Base-by-base conservation (phyloP, 345 rosid species). In the Stellera chamaejasme region DNA sequence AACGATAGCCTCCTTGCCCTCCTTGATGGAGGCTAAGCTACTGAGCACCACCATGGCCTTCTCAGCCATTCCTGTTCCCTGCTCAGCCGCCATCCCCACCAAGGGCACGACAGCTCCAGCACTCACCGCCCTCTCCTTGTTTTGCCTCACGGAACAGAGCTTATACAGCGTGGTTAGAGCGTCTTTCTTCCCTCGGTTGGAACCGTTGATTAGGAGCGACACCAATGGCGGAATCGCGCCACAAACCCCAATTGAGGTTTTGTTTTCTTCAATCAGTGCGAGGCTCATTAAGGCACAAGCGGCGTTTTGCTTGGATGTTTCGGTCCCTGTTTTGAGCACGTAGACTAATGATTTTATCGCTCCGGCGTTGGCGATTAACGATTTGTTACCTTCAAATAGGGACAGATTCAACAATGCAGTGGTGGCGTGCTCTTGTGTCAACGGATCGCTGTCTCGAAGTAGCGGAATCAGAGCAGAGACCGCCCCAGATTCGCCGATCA, bases 1-100 rank as follows among this genome's bases (percentile, higher is more conserved):
- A 12, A 82, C 81, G 43, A 79, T 75, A 3, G 79, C 79, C 42
- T 72, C 77, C 60, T 54, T 71, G 26, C 88, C 88, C 45, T 70
- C 77, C 41, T 66, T 64, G 3, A 79, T 73, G 8, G 61, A 77
- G 0, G 81, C 79, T 56, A 82, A 47, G 48, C 82, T 77, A 52
- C 82, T 79, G 73, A 82, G 45, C 9, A 82, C 82, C 54, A 75
- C 88, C 85, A 82, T 77, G n/a, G 85, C 88, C 69, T 82, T 82
- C 79, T 82, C 88, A 13, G 81, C 76, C 83, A 83, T 69, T 10
- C 85, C 81, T 5, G 56, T 45, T 14, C 78, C 83, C 45, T 74
- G 78, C 66, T 79, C 82, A 5, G 50, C 70, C 71, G 78, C 75
- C 80, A 83, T 62, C 54, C 26, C 73, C 54, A 80, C 79, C 53